Evolutionary conservation across 2,329 filamentous ascomycete genomes (phyloP).

Genomic region (Fusarium bulbicola): DNA sequence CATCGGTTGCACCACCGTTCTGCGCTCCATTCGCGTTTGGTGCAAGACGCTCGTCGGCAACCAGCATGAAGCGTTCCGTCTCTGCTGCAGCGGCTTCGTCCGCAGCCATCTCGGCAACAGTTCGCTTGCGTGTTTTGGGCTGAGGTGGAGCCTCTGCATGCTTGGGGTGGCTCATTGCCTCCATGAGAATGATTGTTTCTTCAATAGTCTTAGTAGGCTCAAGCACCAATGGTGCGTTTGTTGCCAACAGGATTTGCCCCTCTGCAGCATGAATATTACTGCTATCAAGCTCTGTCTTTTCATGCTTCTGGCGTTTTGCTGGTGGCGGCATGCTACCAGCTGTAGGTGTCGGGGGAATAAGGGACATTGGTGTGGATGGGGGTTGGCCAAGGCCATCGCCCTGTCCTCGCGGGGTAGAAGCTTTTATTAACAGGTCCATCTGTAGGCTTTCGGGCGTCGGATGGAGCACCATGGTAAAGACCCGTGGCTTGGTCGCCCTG

Average conservation of each 20-base stretch:
- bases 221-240: conserved; percentile 78
- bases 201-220: conserved; percentile 76
- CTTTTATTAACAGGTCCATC: conserved; percentile 79
- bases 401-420: conserved; percentile 70
- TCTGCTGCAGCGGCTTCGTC: conserved; percentile 92
- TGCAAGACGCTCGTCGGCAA: conserved; percentile 83
- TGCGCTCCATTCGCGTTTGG: conserved; percentile 66
- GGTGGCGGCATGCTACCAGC: conserved; percentile 67
- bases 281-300: conserved; percentile 79
- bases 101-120: conserved; percentile 91
- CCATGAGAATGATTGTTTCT: conserved; percentile 76
- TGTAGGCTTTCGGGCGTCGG: conserved; percentile 81
- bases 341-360: conserved; percentile 70
- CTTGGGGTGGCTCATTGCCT: conserved; percentile 77
- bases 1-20: conserved; percentile 68
- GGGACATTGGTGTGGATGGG: conserved; percentile 72
- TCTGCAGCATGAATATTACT: conserved; percentile 79
- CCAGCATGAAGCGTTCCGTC: conserved; percentile 91
- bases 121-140: conserved; percentile 91
- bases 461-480: conserved; percentile 83
- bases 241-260: conserved; percentile 76
- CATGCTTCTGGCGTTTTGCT: conserved; percentile 73
- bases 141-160: conserved; percentile 80
- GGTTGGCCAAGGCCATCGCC: conserved; percentile 60
- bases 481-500: conserved; percentile 59